Evolutionary conservation across 1,284 basidiomycete species (phyloP), one percentile per base, ranked within the genome.

Genomic region (Cryptococcus sp.): DNA sequence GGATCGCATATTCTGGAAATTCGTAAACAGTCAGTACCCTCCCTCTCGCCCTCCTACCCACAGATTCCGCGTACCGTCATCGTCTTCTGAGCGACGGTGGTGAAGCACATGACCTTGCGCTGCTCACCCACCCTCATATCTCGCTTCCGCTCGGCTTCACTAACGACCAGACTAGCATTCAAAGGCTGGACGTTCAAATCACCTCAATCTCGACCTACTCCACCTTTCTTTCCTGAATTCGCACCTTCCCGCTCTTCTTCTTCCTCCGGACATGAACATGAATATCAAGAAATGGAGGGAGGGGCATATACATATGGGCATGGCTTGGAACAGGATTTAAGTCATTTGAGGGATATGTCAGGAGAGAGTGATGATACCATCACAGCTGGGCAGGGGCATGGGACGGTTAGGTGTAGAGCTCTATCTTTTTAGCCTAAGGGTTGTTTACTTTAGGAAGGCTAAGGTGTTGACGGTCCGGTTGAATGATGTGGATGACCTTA

Each of bases 1-100:
- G 92, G 93, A 23, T 81, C 83, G 55, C 82, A 89, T 67, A 85
- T 96, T 54, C 79, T 97, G 63, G 85, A 89, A 67, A 86, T 93
- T 60, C 84, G 93, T 64, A 97, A 98, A 76, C 85, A 85, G 58
- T 80, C 39, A 60, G 65, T 61, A 5, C 36, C 28, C 28, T 11
- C 4, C 28, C 11, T 28, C 28, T 28, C n/a, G n/a, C n/a, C n/a
- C n/a, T n/a, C n/a, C n/a, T n/a, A n/a, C n/a, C n/a, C n/a, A n/a
- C n/a, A n/a, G n/a, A n/a, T n/a, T n/a, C n/a, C n/a, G n/a, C n/a
- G n/a, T n/a, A n/a, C n/a, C n/a, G n/a, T n/a, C n/a, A n/a, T n/a
- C n/a, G n/a, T n/a, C n/a, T n/a, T n/a, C n/a, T n/a, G n/a, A n/a
- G n/a, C n/a, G n/a, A n/a, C n/a, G n/a, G n/a, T n/a, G n/a, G n/a